Conservation (phyloP, 176 grass and related monocot genomes). For the Hordeum vulgare region MorexV3_pseudomolecules_assembly NC_058518.1:30116589-30117088, state of each 20-base stretch:
- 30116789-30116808: not conserved
- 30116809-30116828: not conserved
- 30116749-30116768: not conserved
- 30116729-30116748: not conserved
- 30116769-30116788: not conserved
- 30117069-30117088: constrained; percentile 8
- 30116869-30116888: not conserved
- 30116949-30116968: not conserved
- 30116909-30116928: not conserved
- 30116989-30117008: not conserved
- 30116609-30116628: not conserved
- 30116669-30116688: not conserved
- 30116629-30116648: not conserved
- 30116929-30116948: not conserved
- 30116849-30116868: not conserved
- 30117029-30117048: not conserved
- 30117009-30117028: not conserved
- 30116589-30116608: not conserved
- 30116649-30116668: not conserved
- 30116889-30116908: not conserved
- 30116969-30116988: not conserved
- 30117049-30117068: constrained; percentile 4
- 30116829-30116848: not conserved
- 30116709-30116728: not conserved
- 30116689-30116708: constrained; percentile 21